Evolutionary conservation across 306 rosid species (phyloP).

Genomic region (Calophaca sinica): DNA sequence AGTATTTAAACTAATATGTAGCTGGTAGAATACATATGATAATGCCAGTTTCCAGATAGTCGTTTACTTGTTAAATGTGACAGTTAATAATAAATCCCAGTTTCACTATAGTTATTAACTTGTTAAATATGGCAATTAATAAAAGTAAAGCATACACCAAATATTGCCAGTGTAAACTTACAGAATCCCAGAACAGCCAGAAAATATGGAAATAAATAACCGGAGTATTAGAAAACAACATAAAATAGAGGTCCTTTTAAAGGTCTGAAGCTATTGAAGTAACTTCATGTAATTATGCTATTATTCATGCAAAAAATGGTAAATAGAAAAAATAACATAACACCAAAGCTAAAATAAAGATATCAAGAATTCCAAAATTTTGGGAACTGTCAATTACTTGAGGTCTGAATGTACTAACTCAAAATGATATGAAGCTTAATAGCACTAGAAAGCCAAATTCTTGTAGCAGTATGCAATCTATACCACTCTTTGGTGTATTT

Average conservation of each 20-base stretch:
- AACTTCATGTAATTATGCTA: background rate
- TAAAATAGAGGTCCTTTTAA: background rate
- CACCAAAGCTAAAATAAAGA: background rate
- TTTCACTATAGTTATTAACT: background rate
- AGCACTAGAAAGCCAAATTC: background rate
- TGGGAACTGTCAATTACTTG: constrained; percentile 3
- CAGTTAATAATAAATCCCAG: background rate
- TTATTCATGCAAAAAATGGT: background rate
- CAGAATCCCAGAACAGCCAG: too few species aligned
- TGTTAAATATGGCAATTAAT: background rate
- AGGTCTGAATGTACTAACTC: background rate
- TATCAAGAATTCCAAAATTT: background rate
- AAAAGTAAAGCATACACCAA: background rate
- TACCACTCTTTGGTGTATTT: background rate
- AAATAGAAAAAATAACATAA: background rate
- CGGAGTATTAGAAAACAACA: background rate
- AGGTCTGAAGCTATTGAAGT: constrained; percentile 7
- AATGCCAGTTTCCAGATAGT: background rate
- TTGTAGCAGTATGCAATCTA: background rate
- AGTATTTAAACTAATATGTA: constrained; percentile 17
- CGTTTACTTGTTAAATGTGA: constrained; percentile 9
- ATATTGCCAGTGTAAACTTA: background rate
- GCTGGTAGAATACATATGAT: constrained; percentile 20
- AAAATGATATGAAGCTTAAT: background rate
- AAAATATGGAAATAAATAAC: background rate